phyloP scores from a whole-genome alignment of 2,329 filamentous ascomycete species.

The Sarocladium kiliense region DNA sequence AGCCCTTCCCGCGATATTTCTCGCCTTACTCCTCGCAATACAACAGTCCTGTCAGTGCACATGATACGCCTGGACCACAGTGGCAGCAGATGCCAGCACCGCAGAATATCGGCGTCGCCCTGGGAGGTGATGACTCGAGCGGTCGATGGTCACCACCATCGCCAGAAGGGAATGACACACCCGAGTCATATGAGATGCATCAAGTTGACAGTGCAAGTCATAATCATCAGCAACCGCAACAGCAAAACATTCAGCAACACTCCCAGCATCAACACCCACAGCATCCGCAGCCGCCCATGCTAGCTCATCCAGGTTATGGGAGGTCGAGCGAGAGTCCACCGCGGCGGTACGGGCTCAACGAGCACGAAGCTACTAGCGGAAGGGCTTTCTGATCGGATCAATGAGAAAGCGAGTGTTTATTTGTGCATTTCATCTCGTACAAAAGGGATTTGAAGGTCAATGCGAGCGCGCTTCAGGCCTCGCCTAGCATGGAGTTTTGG shows the following conservation, averaged over 20 bases:
- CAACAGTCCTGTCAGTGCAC: slow-evolving; percentile 49
- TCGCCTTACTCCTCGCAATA: slow-evolving; percentile 57
- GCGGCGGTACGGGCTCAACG: slow-evolving; percentile 14
- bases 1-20: slow-evolving; percentile 42
- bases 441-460: background rate
- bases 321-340: slow-evolving; percentile 24
- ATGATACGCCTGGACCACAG: slow-evolving; percentile 21
- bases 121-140: slow-evolving; percentile 31
- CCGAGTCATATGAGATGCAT: slow-evolving; percentile 45
- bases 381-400: slow-evolving; percentile 5
- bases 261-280: background rate
- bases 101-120: slow-evolving; percentile 36
- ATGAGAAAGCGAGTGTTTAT: background rate
- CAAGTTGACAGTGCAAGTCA: slow-evolving; percentile 34
- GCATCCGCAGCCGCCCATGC: slow-evolving; percentile 29
- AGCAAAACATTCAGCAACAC: background rate
- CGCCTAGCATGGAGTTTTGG: slow-evolving; percentile 5
- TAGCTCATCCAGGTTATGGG: slow-evolving; percentile 43
- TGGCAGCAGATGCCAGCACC: slow-evolving; percentile 9
- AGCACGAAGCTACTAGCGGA: background rate
- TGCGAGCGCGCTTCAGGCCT: background rate
- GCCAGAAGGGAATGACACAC: slow-evolving; percentile 26
- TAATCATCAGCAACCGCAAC: slow-evolving; percentile 1
- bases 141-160: slow-evolving; percentile 8
- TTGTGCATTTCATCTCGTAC: background rate